Evolutionary conservation across 805 yeast genomes (phyloP).

Genomic region (Metschnikowia lochheadii): DNA sequence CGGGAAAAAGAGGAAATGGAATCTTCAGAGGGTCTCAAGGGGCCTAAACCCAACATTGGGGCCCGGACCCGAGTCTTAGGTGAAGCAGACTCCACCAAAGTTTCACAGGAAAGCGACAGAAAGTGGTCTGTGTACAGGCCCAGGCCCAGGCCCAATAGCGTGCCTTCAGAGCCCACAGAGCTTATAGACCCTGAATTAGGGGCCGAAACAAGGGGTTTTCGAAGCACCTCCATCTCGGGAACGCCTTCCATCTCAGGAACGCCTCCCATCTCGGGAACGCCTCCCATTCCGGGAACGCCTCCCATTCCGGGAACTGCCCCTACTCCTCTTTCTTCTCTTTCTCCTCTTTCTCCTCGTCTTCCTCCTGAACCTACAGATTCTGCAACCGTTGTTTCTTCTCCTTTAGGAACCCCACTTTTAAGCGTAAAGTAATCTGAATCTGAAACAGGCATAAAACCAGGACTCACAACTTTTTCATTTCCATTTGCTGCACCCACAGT

Average conservation of each 20-base stretch:
- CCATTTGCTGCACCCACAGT: too few relatives aligned
- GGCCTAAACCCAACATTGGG: background rate
- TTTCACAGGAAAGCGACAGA: slow-evolving; percentile 26
- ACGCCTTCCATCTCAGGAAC: too few relatives aligned
- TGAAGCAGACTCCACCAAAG: slow-evolving; percentile 26
- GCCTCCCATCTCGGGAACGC: too few relatives aligned
- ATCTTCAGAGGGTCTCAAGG: too few relatives aligned
- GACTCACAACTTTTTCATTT: too few relatives aligned
- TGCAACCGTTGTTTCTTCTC: too few relatives aligned
- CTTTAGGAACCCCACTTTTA: background rate
- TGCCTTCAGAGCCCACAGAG: slow-evolving; percentile 27
- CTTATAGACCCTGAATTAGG: slow-evolving; percentile 21
- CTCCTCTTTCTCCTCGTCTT: too few relatives aligned
- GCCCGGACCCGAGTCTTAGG: background rate
- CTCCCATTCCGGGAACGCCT: too few relatives aligned
- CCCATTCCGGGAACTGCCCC: too few relatives aligned
- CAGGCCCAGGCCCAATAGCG: slow-evolving; percentile 3
- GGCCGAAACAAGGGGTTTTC: background rate
- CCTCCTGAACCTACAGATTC: too few relatives aligned
- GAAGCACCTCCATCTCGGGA: background rate
- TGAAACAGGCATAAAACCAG: background rate
- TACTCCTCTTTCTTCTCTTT: too few relatives aligned
- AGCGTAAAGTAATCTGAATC: slow-evolving; percentile 13
- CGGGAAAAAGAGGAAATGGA: too few relatives aligned
- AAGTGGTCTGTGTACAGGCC: slow-evolving; percentile 14